These are phyloP conservation scores for Irpex sp. DNA, from an alignment of 1,284 basidiomycete species.

Conservation along the genomic window DNA sequence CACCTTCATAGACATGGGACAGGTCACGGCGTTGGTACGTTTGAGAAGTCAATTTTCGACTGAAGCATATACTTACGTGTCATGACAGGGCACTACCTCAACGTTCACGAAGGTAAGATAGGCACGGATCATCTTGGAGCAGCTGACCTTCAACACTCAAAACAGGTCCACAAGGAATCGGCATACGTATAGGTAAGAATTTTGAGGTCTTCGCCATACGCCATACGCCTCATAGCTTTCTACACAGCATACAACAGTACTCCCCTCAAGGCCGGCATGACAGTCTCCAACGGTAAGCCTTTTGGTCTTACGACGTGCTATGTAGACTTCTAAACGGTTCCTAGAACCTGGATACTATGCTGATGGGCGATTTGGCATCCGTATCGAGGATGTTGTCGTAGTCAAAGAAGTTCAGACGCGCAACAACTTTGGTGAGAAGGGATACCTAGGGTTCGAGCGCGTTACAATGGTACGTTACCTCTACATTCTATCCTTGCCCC, in stretches of 20 bases:
- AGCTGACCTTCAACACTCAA: background rate
- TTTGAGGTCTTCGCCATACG: background rate
- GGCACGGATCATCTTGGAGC: background rate
- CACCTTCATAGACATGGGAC: slow-evolving; percentile 66
- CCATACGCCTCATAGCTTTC: background rate
- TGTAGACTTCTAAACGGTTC: background rate
- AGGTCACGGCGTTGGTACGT: slow-evolving; percentile 83
- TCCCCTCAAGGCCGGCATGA: slow-evolving; percentile 81
- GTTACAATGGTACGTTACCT: slow-evolving; percentile 66
- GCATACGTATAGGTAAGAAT: slow-evolving; percentile 63
- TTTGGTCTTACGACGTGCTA: background rate
- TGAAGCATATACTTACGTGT: background rate
- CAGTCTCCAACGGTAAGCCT: slow-evolving; percentile 74
- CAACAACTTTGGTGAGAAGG: slow-evolving; percentile 84
- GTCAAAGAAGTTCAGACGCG: slow-evolving; percentile 71
- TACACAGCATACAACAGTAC: slow-evolving; percentile 59
- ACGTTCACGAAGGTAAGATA: slow-evolving; percentile 79
- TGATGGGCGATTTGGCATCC: slow-evolving; percentile 90
- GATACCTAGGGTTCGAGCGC: slow-evolving; percentile 80
- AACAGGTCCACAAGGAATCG: slow-evolving; percentile 80
- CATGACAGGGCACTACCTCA: slow-evolving; percentile 68
- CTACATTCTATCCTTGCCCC: slow-evolving; percentile 11
- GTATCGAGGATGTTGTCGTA: slow-evolving; percentile 88
- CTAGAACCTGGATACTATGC: slow-evolving; percentile 91
- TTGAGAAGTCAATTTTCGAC: background rate